Conservation (phyloP, 2,329 filamentous ascomycete genomes). For the Talaromyces sp. region DNA sequence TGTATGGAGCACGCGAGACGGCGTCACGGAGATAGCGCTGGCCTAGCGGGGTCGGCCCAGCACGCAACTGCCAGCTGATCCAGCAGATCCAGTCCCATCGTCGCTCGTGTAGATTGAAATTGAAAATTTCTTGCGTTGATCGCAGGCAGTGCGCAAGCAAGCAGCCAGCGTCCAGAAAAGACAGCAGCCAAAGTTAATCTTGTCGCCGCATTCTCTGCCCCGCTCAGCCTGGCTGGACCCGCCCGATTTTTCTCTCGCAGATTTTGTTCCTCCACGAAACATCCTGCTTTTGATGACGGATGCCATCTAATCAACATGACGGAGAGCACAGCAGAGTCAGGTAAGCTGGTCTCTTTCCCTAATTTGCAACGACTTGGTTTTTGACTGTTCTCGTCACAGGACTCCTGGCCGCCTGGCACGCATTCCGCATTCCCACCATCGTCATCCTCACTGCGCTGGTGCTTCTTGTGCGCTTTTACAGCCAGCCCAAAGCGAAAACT, state of each 20-base stretch:
- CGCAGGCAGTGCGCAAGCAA: not conserved
- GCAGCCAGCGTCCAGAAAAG: not conserved
- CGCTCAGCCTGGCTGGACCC: not conserved
- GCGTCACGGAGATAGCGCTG: not conserved
- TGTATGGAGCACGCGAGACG: not conserved
- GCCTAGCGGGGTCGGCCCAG: not conserved
- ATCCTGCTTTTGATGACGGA: not conserved
- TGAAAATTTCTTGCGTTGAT: not conserved
- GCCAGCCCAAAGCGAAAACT: conserved; percentile 21
- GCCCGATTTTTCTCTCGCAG: not conserved
- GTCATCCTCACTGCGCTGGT: conserved; percentile 32
- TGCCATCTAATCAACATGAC: not conserved
- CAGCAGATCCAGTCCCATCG: not conserved
- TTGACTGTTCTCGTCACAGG: conserved; percentile 21
- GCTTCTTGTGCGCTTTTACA: conserved; percentile 14
- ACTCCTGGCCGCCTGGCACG: conserved; percentile 42
- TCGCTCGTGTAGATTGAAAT: not conserved
- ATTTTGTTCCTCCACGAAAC: not conserved
- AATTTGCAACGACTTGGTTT: not conserved
- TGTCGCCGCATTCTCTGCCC: not conserved
- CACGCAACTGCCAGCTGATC: not conserved
- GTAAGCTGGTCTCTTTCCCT: not conserved
- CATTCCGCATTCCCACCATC: conserved; percentile 42
- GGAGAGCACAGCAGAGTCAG: conserved; percentile 3
- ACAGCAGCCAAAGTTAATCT: not conserved